Percentiles rank a stretch among this genome's conserved stretches.
These are phyloP conservation scores for Fagus sylvatica DNA, from an alignment of 306 rosid genomes.

Conservation along the genomic window DNA sequence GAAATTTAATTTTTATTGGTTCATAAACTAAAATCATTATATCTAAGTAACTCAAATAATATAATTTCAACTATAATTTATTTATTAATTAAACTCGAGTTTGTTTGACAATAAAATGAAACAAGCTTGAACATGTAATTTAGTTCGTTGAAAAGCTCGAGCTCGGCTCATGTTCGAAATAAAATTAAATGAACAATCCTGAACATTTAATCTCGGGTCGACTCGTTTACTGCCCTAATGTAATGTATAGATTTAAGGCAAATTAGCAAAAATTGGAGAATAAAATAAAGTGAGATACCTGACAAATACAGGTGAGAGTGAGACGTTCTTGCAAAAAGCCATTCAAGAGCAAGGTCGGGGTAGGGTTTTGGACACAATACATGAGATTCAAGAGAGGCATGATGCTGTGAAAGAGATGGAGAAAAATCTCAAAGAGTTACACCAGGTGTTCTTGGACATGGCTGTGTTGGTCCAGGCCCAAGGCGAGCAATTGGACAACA, in stretches of 20 bases:
- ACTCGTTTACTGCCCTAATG: too few relatives aligned
- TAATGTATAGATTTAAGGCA: background rate
- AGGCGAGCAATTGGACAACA: slow-evolving; percentile 81
- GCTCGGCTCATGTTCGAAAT: too few relatives aligned
- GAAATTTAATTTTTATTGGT: too few relatives aligned
- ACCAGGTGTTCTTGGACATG: slow-evolving; percentile 95
- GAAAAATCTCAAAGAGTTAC: slow-evolving; percentile 75
- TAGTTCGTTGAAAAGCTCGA: too few relatives aligned
- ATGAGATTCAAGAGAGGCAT: slow-evolving; percentile 87
- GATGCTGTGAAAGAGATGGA: slow-evolving; percentile 80
- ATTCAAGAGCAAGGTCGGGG: slow-evolving; percentile 85
- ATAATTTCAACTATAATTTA: too few relatives aligned
- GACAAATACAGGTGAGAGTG: slow-evolving; percentile 69
- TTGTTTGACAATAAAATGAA: too few relatives aligned
- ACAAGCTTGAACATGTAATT: too few relatives aligned
- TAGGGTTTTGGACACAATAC: slow-evolving; percentile 63
- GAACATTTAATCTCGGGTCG: too few relatives aligned
- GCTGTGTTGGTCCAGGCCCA: slow-evolving; percentile 78
- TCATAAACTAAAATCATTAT: too few relatives aligned
- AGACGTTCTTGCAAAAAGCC: slow-evolving; percentile 77
- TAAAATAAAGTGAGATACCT: background rate
- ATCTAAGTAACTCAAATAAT: too few relatives aligned
- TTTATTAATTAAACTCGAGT: too few relatives aligned
- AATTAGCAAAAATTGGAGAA: background rate
- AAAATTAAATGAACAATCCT: too few relatives aligned